Evolutionary conservation across 1,139 yeast species (phyloP), one percentile per base, ranked within the genome.

Genomic region (Saccharomyces hybrid): DNA sequence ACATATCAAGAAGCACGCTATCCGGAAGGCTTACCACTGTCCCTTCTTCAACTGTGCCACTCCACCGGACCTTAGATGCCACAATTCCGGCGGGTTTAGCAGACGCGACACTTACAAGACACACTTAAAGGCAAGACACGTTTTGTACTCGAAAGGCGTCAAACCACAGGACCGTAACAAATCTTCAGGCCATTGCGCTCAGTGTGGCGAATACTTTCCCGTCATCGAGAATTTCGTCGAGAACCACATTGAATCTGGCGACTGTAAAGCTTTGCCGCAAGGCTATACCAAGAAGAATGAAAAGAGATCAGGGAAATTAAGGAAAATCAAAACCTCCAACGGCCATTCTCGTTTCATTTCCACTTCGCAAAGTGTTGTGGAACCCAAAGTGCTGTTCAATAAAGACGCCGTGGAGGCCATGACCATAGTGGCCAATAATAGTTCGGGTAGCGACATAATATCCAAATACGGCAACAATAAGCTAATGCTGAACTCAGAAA

Each of bases 81-180:
- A 91, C 70, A 87, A 89, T 34, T 83, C 84, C 9, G 99, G 98
- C 44, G 98, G 97, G 0, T 91, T 91, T 67, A 88, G 96, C 11
- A 82, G 99, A 69, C 81, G 97, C 66, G 99, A 91, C 69, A 93
- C 98, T 1, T 91, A 87, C 75, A 91, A 91, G 74, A 91, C 96
- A 1, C 99, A 91, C 72, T 78, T 91, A 64, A 90, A 90, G 70
- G 86, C 96, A 32, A 81, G 96, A 64, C 99, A 91, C 73, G 91
- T 91, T 71, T 79, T 81, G 60, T 90, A 90, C 67, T 97, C 97
- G 8, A 81, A 83, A 47, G 96, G 96, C 28, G 84, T 90, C 21
- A 83, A 84, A 63, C 83, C 93, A 8, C 83, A 80, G 54, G 84
- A 85, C 59, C 79, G 96, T 59, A 72, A 80, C 4, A 80, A 81